phyloP scores from a whole-genome alignment of 192 early-diverging fungal species.

The Neocallimastix lanati region DNA sequence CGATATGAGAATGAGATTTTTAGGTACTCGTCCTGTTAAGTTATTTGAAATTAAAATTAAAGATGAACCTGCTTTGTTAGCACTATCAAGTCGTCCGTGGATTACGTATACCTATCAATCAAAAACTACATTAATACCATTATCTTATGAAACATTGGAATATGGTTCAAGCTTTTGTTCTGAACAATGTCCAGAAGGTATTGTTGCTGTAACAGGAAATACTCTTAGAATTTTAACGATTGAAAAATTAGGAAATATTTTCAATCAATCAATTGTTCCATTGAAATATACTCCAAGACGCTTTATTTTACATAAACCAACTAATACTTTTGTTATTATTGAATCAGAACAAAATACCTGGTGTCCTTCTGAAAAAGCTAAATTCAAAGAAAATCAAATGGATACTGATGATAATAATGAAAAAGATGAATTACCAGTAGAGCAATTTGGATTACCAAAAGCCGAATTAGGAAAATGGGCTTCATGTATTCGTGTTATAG shows the following conservation, averaged over 20 bases:
- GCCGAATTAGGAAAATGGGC: constrained; percentile 64
- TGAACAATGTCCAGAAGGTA: constrained; percentile 69
- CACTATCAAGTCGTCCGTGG: constrained; percentile 76
- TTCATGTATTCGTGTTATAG: constrained; percentile 57
- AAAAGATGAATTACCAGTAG: constrained; percentile 39
- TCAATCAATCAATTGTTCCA: constrained; percentile 70
- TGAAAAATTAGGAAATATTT: constrained; percentile 59
- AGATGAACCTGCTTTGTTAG: constrained; percentile 55
- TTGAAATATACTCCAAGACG: constrained; percentile 75
- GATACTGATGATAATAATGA: constrained; percentile 23
- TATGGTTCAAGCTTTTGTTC: constrained; percentile 65
- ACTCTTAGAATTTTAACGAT: constrained; percentile 71
- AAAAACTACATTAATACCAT: constrained; percentile 54
- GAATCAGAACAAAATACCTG: constrained; percentile 69
- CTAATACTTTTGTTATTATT: constrained; percentile 70
- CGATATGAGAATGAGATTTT: constrained; percentile 62
- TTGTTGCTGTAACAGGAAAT: constrained; percentile 72
- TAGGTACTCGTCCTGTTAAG: constrained; percentile 70
- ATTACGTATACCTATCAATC: constrained; percentile 60
- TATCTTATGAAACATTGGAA: constrained; percentile 66
- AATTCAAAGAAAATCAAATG: constrained; percentile 29
- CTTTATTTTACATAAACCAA: constrained; percentile 49
- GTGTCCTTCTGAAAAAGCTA: constrained; percentile 41
- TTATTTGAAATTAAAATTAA: constrained; percentile 51
- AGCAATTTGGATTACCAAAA: constrained; percentile 61